Evolutionary conservation across 2,329 filamentous ascomycete species (phyloP), one percentile per base, ranked within the genome.

Genomic region (Aureobasidium pullulans): DNA sequence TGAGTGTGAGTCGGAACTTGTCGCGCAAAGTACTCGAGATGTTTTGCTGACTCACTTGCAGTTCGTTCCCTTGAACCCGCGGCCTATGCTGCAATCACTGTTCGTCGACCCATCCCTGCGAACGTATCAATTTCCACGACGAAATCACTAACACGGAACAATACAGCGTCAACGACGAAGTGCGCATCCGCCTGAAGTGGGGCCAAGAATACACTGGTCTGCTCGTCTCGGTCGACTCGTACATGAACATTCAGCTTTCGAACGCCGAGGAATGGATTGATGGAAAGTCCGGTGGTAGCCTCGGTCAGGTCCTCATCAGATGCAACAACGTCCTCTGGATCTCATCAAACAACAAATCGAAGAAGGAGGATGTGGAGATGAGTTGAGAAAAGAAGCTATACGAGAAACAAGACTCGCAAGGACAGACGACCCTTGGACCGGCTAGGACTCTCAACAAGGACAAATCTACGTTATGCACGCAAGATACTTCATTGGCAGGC

Each of bases 281-380:
- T 71, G 87, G 90, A 66, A 89, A 95, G 81, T 86, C 85, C 72
- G 90, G 88, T 37, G 93, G 91, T 60, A 84, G 84, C 50, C 77
- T 99, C 65, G 94, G 94, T 6, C 88, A 96, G 76, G 92, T 99
- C 47, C 75, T 99, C 68, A 97, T 99, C 70, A 81, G 89, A 71
- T 95, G 91, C 77, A 97, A 97, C 77, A 97, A 97, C 71, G 93
- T 97, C n/a, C 81, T 97, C 48, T 97, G 90, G 88, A 93, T 97
- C 69, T 82, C 80, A 37, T 79, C 78, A 57, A 66, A 64, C 62
- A 62, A 67, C 31, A 44, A 53, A 19, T 16, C 43, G 10, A 59
- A 61, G 56, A 61, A 61, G 42, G 57, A 53, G n/a, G 53, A 57
- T 4, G 53, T 57, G 32, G 53, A 57, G 34, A 57, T 57, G 53